Percentiles rank a stretch among this genome's conserved stretches.
Conservation (phyloP, 2,329 filamentous ascomycete species). For the Coniosporium tulheliwenetii region DNA sequence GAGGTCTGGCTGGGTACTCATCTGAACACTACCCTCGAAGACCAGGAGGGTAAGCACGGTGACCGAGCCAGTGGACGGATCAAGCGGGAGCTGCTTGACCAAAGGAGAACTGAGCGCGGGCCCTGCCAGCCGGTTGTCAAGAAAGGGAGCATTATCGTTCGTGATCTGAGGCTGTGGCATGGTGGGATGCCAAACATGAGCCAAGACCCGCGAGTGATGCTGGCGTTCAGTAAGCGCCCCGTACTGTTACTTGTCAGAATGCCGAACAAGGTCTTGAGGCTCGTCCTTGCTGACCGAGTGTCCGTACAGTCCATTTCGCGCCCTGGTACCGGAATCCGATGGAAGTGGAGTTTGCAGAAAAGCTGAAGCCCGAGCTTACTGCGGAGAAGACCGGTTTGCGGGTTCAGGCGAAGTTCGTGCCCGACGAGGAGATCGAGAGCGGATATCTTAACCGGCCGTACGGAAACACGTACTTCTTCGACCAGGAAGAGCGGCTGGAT, state of each 20-base stretch:
- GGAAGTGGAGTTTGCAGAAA: constrained; percentile 37
- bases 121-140: constrained; percentile 35
- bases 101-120: constrained; percentile 20
- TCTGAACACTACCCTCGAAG: constrained; percentile 13
- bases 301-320: constrained; percentile 35
- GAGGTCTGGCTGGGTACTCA: constrained; percentile 47
- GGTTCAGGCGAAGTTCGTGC: constrained; percentile 34
- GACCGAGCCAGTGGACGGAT: constrained; percentile 38
- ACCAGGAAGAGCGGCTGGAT: constrained; percentile 22
- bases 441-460: constrained; percentile 41
- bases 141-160: constrained; percentile 40
- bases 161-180: constrained; percentile 48
- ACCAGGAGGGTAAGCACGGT: constrained; percentile 35
- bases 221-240: constrained; percentile 12
- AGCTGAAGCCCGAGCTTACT: constrained; percentile 31
- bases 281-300: background rate
- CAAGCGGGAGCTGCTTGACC: constrained; percentile 22
- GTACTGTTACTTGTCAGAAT: background rate
- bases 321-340: constrained; percentile 42
- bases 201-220: constrained; percentile 15
- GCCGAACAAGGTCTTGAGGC: background rate
- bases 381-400: constrained; percentile 25
- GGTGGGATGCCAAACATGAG: constrained; percentile 45
- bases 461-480: constrained; percentile 48
- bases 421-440: constrained; percentile 23